Percentiles rank a stretch among this genome's conserved stretches.
Conservation (phyloP, 805 yeast species). For the Candida ulmi region DNA sequence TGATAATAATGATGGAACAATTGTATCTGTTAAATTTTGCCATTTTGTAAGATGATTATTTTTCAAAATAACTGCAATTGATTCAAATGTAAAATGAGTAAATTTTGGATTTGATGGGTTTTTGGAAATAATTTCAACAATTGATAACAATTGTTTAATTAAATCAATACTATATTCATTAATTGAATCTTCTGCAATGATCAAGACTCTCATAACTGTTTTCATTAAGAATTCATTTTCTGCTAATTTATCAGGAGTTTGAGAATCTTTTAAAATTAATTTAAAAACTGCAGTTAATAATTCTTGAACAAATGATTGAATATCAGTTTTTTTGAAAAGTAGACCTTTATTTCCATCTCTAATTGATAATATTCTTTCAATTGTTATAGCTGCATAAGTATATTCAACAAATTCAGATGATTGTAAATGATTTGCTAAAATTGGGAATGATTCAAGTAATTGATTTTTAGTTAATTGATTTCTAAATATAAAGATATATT, state of each 20-base stretch:
- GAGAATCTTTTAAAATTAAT: constrained; percentile 52
- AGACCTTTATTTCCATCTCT: constrained; percentile 50
- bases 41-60: constrained; percentile 33
- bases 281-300: constrained; percentile 62
- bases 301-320: constrained; percentile 55
- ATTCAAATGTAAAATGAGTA: constrained; percentile 85
- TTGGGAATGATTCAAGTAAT: constrained; percentile 70
- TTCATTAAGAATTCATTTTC: constrained; percentile 94
- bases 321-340: constrained; percentile 69
- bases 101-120: constrained; percentile 96
- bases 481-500: constrained; percentile 83
- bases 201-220: constrained; percentile 75
- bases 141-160: constrained; percentile 60
- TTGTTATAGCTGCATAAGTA: constrained; percentile 89
- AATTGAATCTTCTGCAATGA: constrained; percentile 67
- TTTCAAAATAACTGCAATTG: constrained; percentile 71
- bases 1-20: constrained; percentile 62
- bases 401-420: constrained; percentile 74
- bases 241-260: constrained; percentile 83
- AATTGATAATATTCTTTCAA: constrained; percentile 81
- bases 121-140: constrained; percentile 64
- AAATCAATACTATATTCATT: constrained; percentile 37
- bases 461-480: constrained; percentile 89
- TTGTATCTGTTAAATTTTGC: constrained; percentile 30
- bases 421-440: constrained; percentile 64